Base-by-base conservation (phyloP, 371 early-diverging fungal genomes). In the Rhizopus sp. region DNA sequence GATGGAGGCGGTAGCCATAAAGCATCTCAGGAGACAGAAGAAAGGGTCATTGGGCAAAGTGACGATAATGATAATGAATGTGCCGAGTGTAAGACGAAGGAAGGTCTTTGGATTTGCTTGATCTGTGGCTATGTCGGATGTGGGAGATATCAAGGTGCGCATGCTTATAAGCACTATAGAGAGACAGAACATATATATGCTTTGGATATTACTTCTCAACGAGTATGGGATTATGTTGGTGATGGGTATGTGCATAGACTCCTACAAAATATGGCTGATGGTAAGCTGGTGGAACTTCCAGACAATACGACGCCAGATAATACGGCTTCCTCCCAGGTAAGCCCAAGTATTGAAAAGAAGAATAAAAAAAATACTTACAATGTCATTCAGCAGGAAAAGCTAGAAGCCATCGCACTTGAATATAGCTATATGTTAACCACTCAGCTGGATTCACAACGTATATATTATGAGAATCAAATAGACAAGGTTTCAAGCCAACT, bases 201-300 rank as follows among this genome's bases (percentile, higher is more conserved):
- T n/a, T 67, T 97, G 52, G 97, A 97, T 59, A 81, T 96, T n/a
- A 91, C 91, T 37, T 94, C 95, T 7, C 94, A 96, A 63, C 77
- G 95, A 1, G 95, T 97, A 13, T 97, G 98, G 98, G 98, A 97
- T 68, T 97, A 97, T 73, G 90, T 84, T 1, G 92, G 95, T 9
- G 97, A 97, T 70, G 93, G 93, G 3, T 92, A 95, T 68, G 96
- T 97, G 4, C 98, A 97, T 68, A 83, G 97, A 5, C 59, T 96
- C 66, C 83, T 96, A 53, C 95, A 94, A 65, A 94, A 92, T 68
- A 85, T 77, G 53, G 74, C 84, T 2, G 97, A 96, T 64, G 96
- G 96, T 7, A 94, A 94, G 60, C 60, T 97, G 17, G 95, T 97
- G 6, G 95, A 95, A 50, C 59, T 96, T 29, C 90, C 93, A 0